These are phyloP conservation scores for Thalia dealbata DNA, from an alignment of 176 grass and related monocot species.

Conservation along the genomic window DNA sequence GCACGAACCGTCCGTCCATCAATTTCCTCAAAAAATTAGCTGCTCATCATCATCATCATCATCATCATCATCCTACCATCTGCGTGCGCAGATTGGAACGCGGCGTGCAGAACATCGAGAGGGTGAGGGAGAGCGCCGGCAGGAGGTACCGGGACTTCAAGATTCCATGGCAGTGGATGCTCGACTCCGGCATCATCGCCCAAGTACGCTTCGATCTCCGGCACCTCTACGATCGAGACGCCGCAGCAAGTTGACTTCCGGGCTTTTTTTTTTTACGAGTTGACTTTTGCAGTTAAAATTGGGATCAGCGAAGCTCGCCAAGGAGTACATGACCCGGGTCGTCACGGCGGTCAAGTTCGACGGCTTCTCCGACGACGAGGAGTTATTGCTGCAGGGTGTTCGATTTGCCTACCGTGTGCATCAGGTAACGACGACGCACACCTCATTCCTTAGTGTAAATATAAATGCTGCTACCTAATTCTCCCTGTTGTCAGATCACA, in stretches of 20 bases:
- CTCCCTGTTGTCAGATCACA: constrained; percentile 1
- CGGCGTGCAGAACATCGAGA: constrained; percentile 66
- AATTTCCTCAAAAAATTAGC: no score
- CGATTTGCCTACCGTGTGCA: constrained; percentile 91
- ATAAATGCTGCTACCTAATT: not conserved
- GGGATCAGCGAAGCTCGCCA: constrained; percentile 81
- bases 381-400: constrained; percentile 59
- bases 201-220: constrained; percentile 39
- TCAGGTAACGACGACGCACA: constrained; percentile 51
- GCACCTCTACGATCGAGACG: no score
- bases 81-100: constrained; percentile 57
- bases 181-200: constrained; percentile 64
- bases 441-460: not conserved
- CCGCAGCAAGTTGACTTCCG: not conserved
- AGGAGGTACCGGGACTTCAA: constrained; percentile 76
- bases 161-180: constrained; percentile 99
- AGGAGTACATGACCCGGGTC: constrained; percentile 75
- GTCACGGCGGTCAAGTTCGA: constrained; percentile 54
- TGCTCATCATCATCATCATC: no score
- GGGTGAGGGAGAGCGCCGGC: constrained; percentile 64
- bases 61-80: no score
- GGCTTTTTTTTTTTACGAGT: not conserved
- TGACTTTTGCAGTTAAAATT: constrained; percentile 56
- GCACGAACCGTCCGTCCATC: no score
- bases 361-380: constrained; percentile 73